A percentile compares a stretch with the other conserved stretches of the same genome.
Conservation (phyloP, 164 flowering plant genomes). For the Saururus chinensis region DNA sequence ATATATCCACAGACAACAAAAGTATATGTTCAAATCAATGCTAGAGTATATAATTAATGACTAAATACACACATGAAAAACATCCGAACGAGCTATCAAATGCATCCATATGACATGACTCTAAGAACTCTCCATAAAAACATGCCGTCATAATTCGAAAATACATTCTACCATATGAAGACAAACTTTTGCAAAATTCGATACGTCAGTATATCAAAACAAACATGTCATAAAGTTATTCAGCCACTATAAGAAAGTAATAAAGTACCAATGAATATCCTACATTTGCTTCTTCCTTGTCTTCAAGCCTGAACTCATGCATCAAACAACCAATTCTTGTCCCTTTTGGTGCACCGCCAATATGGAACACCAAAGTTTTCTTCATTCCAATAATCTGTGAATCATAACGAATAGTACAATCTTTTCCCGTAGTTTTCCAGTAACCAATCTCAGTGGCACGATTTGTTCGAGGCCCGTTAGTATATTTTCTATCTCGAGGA, state of each 20-base stretch:
- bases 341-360: slow-evolving; percentile 54
- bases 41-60: background rate
- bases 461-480: slow-evolving; percentile 46
- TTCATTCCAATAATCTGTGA: slow-evolving; percentile 45
- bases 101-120: background rate
- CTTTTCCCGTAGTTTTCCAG: slow-evolving; percentile 91
- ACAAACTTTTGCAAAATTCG: no score
- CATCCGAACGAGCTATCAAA: background rate
- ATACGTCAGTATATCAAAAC: no score
- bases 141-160: no score
- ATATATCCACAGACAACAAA: no score
- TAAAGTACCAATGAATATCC: slow-evolving; percentile 48
- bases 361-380: slow-evolving; percentile 65
- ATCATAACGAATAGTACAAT: slow-evolving; percentile 36
- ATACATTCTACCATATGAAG: no score
- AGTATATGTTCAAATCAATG: no score
- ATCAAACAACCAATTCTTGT: slow-evolving; percentile 82
- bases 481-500: slow-evolving; percentile 59
- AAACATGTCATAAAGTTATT: no score
- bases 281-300: slow-evolving; percentile 26
- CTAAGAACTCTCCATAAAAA: no score
- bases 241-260: background rate
- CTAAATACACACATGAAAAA: background rate
- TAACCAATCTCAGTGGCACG: slow-evolving; percentile 66
- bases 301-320: slow-evolving; percentile 74